phyloP scores from a whole-genome alignment of 805 yeast species.

The Lipomyces starkeyi region DNA sequence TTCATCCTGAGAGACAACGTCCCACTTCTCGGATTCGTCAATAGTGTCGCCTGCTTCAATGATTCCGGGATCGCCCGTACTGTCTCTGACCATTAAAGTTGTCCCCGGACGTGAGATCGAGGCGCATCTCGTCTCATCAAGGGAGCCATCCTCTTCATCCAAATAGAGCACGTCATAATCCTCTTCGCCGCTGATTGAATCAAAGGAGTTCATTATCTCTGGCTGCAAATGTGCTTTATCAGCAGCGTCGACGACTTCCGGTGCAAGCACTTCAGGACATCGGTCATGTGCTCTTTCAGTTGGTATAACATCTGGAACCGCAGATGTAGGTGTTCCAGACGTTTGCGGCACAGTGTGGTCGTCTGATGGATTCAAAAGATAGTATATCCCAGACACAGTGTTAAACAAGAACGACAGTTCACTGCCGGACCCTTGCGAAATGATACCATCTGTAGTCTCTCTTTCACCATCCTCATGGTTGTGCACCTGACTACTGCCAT shows the following conservation, averaged over 20 bases:
- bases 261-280: not conserved
- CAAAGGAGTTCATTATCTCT: not conserved
- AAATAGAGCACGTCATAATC: not conserved
- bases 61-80: not conserved
- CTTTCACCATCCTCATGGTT: not conserved
- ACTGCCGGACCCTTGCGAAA: not conserved
- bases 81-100: not conserved
- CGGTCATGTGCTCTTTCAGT: not conserved
- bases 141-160: not conserved
- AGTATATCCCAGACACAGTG: slow-evolving; percentile 12
- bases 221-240: not conserved
- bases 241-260: not conserved
- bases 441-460: not conserved
- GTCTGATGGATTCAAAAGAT: slow-evolving; percentile 8
- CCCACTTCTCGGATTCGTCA: slow-evolving; percentile 8
- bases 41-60: not conserved
- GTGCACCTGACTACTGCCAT: not conserved
- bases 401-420: slow-evolving; percentile 12
- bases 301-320: not conserved
- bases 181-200: slow-evolving; percentile 4
- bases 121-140: not conserved
- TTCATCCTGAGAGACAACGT: slow-evolving; percentile 13
- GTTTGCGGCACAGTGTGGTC: not conserved
- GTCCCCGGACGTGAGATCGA: not conserved
- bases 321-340: not conserved